Evolutionary conservation across 768 basidiomycete genomes (phyloP), one percentile per base, ranked within the genome.

Genomic region (Rhodosporidiobolus sp.): DNA sequence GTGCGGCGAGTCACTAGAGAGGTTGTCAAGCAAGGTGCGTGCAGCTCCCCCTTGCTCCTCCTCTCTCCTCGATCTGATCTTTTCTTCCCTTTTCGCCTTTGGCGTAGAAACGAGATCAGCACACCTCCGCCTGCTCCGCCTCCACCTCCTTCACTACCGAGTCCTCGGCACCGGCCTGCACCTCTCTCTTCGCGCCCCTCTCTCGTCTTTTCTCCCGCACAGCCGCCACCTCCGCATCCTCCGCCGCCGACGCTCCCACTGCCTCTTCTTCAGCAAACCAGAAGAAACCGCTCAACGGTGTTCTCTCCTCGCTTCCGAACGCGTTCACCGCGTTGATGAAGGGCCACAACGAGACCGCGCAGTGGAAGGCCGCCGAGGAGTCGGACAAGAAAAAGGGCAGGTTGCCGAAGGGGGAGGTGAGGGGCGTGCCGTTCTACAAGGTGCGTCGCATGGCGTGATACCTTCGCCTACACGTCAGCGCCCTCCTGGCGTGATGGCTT

Each of bases 271-370:
- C 64, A 3, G 3, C 30, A 4, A 43, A 35, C 35, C 17, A 17
- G 10, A 48, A 20, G 22, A 57, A 66, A n/a, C 14, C 4, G 20
- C 32, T 49, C 28, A 9, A 43, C 48, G 22, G 17, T 46, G 32
- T 57, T 53, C 49, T 49, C 45, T 69, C 69, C 11, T 22, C 48
- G 0, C 54, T 67, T 8, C 74, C 74, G 10, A 84, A 87, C 72
- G 82, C 86, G 0, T 97, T 94, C 81, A 88, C 89, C 0, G 84
- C 90, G n/a, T 84, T 98, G 50, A 96, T 98, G 94, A 85, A 88
- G n/a, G 89, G 90, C 2, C 84, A 87, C 75, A 89, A 88, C 74
- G 92, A 95, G 78, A 86, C 86, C 59, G 88, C 88, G 70, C 86
- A 87, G 4, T 97, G 94, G 94, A 90, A 88, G 78, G 90, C 92